These are phyloP conservation scores for Hemileia vastatrix DNA, from an alignment of 1,284 basidiomycete genomes.

Conservation along the genomic window DNA sequence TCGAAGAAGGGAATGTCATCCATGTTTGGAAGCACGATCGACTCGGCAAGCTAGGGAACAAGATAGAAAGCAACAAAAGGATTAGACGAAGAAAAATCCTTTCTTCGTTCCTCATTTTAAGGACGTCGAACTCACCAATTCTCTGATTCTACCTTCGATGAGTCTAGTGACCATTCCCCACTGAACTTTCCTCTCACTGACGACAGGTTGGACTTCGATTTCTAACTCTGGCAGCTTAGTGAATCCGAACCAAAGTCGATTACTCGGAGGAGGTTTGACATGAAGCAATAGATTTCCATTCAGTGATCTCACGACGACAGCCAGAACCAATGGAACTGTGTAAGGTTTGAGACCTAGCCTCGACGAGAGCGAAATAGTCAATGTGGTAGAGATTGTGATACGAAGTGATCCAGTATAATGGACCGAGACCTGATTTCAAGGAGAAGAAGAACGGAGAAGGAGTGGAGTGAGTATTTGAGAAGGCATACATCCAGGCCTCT, in stretches of 20 bases:
- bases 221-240: slow-evolving; percentile 39
- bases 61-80: neutral
- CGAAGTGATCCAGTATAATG: slow-evolving; percentile 38
- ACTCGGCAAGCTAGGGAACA: slow-evolving; percentile 27
- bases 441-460: neutral
- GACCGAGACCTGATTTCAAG: slow-evolving; percentile 24
- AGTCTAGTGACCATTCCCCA: slow-evolving; percentile 40
- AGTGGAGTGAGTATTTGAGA: neutral
- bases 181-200: slow-evolving; percentile 40
- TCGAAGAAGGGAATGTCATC: slow-evolving; percentile 41
- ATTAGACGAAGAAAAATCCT: neutral
- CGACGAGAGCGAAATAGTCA: slow-evolving; percentile 38
- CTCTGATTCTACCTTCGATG: slow-evolving; percentile 34
- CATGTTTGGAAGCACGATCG: slow-evolving; percentile 41
- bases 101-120: neutral
- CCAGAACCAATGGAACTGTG: slow-evolving; percentile 38
- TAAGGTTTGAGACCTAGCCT: slow-evolving; percentile 38
- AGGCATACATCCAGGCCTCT: neutral
- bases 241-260: slow-evolving; percentile 42
- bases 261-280: slow-evolving; percentile 40
- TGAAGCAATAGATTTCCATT: slow-evolving; percentile 38
- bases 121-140: slow-evolving; percentile 26
- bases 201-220: slow-evolving; percentile 38
- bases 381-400: slow-evolving; percentile 35
- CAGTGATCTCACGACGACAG: slow-evolving; percentile 34